Conservation (phyloP, 2,329 filamentous ascomycete genomes). For the Aureobasidium mangrovei region DNA sequence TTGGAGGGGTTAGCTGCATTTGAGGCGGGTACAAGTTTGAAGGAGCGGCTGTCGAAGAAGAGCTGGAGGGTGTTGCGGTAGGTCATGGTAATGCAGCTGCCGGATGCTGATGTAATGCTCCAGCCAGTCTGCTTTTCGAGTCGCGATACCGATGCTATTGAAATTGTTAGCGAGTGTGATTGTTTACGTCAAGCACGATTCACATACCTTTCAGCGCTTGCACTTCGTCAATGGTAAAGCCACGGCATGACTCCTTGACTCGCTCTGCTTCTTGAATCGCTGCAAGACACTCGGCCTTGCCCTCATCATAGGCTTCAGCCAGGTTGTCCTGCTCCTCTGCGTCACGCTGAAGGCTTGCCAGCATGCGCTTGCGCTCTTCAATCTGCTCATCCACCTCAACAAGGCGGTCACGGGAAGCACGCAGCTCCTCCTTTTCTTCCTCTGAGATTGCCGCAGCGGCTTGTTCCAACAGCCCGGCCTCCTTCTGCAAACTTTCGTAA, state of each 20-base stretch:
- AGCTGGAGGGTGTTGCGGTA: slow-evolving; percentile 66
- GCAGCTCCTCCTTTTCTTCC: slow-evolving; percentile 72
- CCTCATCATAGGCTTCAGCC: slow-evolving; percentile 53
- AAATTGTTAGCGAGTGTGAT: slow-evolving; percentile 29
- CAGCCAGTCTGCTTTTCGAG: slow-evolving; percentile 62
- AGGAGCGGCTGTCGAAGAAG: slow-evolving; percentile 58
- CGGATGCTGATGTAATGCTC: slow-evolving; percentile 54
- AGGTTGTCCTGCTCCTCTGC: slow-evolving; percentile 57
- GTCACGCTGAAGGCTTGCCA: slow-evolving; percentile 59
- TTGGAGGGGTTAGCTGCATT: slow-evolving; percentile 18
- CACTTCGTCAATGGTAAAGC: slow-evolving; percentile 80
- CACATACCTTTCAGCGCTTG: slow-evolving; percentile 62
- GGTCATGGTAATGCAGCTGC: slow-evolving; percentile 60
- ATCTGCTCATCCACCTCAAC: slow-evolving; percentile 58
- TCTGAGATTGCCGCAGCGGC: slow-evolving; percentile 66
- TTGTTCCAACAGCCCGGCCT: slow-evolving; percentile 57
- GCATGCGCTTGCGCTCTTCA: slow-evolving; percentile 56
- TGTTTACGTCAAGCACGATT: not conserved
- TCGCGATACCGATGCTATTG: slow-evolving; percentile 52
- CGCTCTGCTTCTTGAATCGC: slow-evolving; percentile 78
- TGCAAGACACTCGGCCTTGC: slow-evolving; percentile 59
- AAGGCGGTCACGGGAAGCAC: slow-evolving; percentile 62
- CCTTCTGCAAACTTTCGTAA: slow-evolving; percentile 51
- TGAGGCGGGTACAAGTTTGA: slow-evolving; percentile 34
- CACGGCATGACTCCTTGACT: slow-evolving; percentile 76